Base-by-base conservation (phyloP, 768 basidiomycete species). In the Lentinula aciculospora region DNA sequence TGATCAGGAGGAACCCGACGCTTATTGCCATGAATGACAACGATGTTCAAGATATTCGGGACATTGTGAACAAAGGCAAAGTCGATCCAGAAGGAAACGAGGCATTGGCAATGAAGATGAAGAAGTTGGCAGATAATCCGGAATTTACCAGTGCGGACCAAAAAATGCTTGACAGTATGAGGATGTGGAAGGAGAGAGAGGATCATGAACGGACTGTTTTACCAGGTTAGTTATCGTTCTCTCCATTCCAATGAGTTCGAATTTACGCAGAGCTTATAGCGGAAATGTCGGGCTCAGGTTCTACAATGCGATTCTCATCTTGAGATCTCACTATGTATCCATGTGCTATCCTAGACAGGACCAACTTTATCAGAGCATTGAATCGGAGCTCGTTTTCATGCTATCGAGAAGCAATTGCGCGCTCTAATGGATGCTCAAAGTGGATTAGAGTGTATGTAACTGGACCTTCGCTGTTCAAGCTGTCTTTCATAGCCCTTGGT, bases 41-140 rank as follows among this genome's bases (percentile, higher is more conserved):
- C 21, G 91, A 92, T 67, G 85, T 93, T 29, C 87, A 92, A 72
- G 89, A 90, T 60, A 75, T 92, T 40, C 83, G 89, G 40, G 82
- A 85, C 49, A 69, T 44, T 6, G 42, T 44, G 7, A 44, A 44
- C 10, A 44, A 44, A 44, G 42, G 42, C 59, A 81, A 76, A 60
- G 64, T 71, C 7, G 76, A 79, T 4, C 67, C 68, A 15, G 67
- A 72, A 1, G 67, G 68, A 28, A 73, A 77, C 21, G 76, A 80
- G 62, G 71, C 70, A 51, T 67, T 75, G 47, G 67, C 79, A 57
- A 57, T 67, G 40, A 79, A 75, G 51, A 75, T 80, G 72, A 80
- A 79, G 66, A 66, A 68, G 21, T 68, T 81, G 39, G 70, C 76
- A 12, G 80, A 83, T 42, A 76, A 72, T 57, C 70, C 72, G 25